A percentile compares a stretch with the other conserved stretches of the same genome.
These are phyloP conservation scores for Salix suchowensis DNA, from an alignment of 345 rosid species.

Conservation along the genomic window DNA sequence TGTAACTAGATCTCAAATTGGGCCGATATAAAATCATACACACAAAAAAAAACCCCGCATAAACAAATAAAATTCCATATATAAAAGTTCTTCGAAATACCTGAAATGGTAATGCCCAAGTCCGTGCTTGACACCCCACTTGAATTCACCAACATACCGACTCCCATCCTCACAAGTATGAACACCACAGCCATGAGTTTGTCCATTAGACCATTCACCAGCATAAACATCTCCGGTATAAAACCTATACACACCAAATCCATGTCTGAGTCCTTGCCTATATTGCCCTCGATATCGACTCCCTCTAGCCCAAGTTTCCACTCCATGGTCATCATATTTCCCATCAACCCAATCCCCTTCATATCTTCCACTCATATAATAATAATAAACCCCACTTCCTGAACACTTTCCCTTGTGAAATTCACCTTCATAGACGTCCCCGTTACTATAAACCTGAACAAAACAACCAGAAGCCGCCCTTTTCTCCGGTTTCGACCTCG, in stretches of 20 bases:
- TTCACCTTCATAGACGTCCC: slow-evolving; percentile 90
- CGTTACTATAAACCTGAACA: slow-evolving; percentile 83
- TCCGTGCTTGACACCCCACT: slow-evolving; percentile 97
- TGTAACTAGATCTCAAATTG: neutral
- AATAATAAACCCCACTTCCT: slow-evolving; percentile 83
- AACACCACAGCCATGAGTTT: slow-evolving; percentile 92
- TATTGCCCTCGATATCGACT: slow-evolving; percentile 91
- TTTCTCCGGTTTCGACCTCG: slow-evolving; percentile 59
- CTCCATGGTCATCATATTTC: slow-evolving; percentile 85
- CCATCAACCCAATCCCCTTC: slow-evolving; percentile 97
- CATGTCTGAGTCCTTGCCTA: slow-evolving; percentile 81
- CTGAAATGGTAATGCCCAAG: slow-evolving; percentile 94
- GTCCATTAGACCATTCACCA: slow-evolving; percentile 96
- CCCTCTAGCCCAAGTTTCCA: slow-evolving; percentile 95
- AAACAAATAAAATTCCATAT: neutral
- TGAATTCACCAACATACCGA: slow-evolving; percentile 86
- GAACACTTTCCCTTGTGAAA: slow-evolving; percentile 83
- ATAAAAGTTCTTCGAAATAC: slow-evolving; percentile 23
- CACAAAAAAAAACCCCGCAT: no score
- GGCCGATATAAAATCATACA: neutral
- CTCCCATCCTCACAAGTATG: slow-evolving; percentile 97
- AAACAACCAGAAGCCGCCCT: slow-evolving; percentile 71
- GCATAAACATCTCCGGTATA: slow-evolving; percentile 92
- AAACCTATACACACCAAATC: slow-evolving; percentile 79
- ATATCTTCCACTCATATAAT: slow-evolving; percentile 84